A percentile compares a stretch with the other conserved stretches of the same genome.
Evolutionary conservation across 2,329 filamentous ascomycete species (phyloP).

Genomic region (Neurospora sp.): DNA sequence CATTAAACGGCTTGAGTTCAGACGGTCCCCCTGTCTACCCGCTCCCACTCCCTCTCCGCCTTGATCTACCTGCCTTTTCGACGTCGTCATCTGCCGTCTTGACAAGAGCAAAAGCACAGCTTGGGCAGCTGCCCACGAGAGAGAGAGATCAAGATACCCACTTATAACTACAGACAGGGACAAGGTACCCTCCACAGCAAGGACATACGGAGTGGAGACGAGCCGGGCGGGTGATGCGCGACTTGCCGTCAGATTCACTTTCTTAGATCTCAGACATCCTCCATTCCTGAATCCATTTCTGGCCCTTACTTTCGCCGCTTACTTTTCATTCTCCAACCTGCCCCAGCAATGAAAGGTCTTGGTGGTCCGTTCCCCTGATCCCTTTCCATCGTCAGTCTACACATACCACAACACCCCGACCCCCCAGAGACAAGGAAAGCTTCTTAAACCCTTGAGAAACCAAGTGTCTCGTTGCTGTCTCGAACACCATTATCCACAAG

Average conservation of each 20-base stretch:
- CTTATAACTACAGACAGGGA: background rate
- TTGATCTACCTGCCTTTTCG: slow-evolving; percentile 1
- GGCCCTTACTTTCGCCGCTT: slow-evolving; percentile 5
- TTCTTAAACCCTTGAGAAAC: slow-evolving; percentile 6
- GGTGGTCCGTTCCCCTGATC: slow-evolving; percentile 15
- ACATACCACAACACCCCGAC: slow-evolving; percentile 1
- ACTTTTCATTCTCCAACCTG: slow-evolving; percentile 13
- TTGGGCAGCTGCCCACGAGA: background rate
- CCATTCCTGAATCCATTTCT: slow-evolving; percentile 14
- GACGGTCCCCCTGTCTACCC: slow-evolving; percentile 9
- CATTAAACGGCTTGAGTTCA: slow-evolving; percentile 17
- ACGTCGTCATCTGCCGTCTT: slow-evolving; percentile 7
- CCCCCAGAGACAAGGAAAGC: background rate
- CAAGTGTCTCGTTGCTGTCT: slow-evolving; percentile 16
- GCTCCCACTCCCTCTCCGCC: slow-evolving; percentile 5
- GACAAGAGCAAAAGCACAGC: slow-evolving; percentile 5
- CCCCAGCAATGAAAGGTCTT: slow-evolving; percentile 15
- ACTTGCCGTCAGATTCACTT: slow-evolving; percentile 9
- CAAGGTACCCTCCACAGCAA: background rate
- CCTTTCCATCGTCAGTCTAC: slow-evolving; percentile 7
- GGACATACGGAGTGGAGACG: background rate
- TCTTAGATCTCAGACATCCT: slow-evolving; percentile 13
- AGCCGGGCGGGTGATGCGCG: slow-evolving; percentile 2
- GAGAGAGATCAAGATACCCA: background rate
- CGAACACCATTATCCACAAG: slow-evolving; percentile 6